Percentiles rank a stretch among this genome's conserved stretches.
Evolutionary conservation across 768 basidiomycete species (phyloP).

Genomic region (Tulasnella sp.): DNA sequence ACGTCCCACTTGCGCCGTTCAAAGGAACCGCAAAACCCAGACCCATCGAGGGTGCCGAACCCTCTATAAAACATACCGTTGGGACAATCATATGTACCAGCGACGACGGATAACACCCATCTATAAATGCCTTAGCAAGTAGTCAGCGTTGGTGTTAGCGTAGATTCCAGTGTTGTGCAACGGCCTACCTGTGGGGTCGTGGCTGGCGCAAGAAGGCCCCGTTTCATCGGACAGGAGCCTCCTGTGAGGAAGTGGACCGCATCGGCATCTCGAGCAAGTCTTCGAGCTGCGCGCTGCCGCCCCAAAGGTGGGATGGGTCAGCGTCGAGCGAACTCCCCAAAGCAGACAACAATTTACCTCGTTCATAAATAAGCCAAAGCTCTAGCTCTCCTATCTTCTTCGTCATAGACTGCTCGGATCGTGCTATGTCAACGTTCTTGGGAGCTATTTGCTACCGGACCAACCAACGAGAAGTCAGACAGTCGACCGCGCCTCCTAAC

Average conservation of each 20-base stretch:
- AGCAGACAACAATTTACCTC: too few relatives aligned
- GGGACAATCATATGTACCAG: neutral
- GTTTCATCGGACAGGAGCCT: neutral
- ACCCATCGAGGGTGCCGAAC: neutral
- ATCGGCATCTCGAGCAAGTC: neutral
- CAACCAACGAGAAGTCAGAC: too few relatives aligned
- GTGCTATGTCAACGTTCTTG: too few relatives aligned
- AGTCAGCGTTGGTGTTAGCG: neutral
- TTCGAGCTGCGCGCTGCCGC: too few relatives aligned
- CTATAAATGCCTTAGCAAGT: neutral
- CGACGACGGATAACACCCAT: neutral
- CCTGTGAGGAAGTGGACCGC: neutral
- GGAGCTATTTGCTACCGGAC: too few relatives aligned
- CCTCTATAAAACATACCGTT: neutral
- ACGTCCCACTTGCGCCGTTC: neutral
- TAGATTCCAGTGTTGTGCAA: neutral
- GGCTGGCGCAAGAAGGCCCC: neutral
- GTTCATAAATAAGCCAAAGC: too few relatives aligned
- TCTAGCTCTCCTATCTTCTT: too few relatives aligned
- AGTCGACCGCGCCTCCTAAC: too few relatives aligned
- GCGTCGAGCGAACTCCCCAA: too few relatives aligned
- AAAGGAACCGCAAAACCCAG: neutral
- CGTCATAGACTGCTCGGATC: too few relatives aligned
- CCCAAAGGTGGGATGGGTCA: too few relatives aligned
- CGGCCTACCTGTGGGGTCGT: neutral